These are phyloP conservation scores for Allium cepa DNA, from an alignment of 106 monocot species.

Conservation along the genomic window DNA sequence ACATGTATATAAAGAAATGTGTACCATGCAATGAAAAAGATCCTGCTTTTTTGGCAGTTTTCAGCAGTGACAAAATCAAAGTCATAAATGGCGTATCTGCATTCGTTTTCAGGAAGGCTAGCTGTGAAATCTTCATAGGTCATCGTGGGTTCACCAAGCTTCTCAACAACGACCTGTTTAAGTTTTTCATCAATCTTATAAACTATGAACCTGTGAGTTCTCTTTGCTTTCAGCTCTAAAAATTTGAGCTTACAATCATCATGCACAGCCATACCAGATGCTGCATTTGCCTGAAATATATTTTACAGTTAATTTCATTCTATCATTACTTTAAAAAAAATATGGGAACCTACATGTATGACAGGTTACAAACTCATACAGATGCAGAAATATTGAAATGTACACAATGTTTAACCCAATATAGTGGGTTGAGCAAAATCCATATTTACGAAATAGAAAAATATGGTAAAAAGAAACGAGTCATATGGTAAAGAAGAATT, in stretches of 20 bases:
- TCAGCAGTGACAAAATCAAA: background rate
- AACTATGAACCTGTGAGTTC: background rate
- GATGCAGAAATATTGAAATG: too few species aligned
- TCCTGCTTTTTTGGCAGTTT: background rate
- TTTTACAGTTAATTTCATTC: too few species aligned
- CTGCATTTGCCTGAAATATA: background rate
- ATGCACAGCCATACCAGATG: background rate
- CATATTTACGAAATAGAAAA: too few species aligned
- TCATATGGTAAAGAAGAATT: too few species aligned
- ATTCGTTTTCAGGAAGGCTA: background rate
- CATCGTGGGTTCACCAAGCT: background rate
- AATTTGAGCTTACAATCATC: constrained; percentile 1
- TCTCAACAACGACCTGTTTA: background rate
- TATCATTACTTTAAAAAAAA: too few species aligned
- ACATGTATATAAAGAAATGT: background rate
- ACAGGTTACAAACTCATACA: too few species aligned
- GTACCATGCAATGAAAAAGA: background rate
- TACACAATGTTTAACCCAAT: too few species aligned
- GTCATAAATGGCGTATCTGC: background rate
- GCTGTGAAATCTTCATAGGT: background rate
- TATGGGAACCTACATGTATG: too few species aligned
- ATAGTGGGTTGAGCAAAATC: too few species aligned
- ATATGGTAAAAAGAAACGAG: too few species aligned
- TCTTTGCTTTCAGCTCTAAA: background rate
- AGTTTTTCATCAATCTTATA: background rate